These are phyloP conservation scores for Pseudopyrenochaeta lycopersici DNA, from an alignment of 2,329 filamentous ascomycete genomes.

Conservation along the genomic window DNA sequence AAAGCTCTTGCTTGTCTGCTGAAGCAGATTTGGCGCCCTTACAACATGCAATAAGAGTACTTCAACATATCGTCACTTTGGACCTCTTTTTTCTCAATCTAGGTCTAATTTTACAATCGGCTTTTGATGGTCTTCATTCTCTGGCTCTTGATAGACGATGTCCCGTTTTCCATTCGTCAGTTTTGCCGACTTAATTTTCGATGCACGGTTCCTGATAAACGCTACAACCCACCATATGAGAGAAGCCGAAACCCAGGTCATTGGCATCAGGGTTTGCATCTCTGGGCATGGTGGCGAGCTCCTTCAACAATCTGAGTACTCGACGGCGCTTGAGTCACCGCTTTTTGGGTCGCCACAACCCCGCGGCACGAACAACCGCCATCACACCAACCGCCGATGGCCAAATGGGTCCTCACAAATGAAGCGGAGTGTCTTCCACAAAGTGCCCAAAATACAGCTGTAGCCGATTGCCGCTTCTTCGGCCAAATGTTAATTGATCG, in stretches of 20 bases:
- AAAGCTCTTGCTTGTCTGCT: not conserved
- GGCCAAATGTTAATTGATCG: not conserved
- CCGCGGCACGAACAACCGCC: no score
- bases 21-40: not conserved
- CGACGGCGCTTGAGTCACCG: not conserved
- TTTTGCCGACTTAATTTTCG: not conserved
- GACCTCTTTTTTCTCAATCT: no score
- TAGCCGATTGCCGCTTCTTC: not conserved
- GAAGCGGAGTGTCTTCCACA: not conserved
- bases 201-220: constrained; percentile 4
- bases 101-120: not conserved
- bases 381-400: not conserved
- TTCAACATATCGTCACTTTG: not conserved
- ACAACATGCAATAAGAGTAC: not conserved
- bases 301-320: not conserved
- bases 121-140: no score
- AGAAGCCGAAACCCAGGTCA: not conserved
- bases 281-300: not conserved
- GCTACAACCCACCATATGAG: not conserved
- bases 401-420: not conserved
- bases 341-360: no score
- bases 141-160: no score
- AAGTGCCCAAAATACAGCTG: not conserved
- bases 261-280: not conserved
- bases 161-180: not conserved